A percentile compares a stretch with the other conserved stretches of the same genome.
Evolutionary conservation across 768 basidiomycete genomes (phyloP).

Genomic region (Leccinum pellstonianum): DNA sequence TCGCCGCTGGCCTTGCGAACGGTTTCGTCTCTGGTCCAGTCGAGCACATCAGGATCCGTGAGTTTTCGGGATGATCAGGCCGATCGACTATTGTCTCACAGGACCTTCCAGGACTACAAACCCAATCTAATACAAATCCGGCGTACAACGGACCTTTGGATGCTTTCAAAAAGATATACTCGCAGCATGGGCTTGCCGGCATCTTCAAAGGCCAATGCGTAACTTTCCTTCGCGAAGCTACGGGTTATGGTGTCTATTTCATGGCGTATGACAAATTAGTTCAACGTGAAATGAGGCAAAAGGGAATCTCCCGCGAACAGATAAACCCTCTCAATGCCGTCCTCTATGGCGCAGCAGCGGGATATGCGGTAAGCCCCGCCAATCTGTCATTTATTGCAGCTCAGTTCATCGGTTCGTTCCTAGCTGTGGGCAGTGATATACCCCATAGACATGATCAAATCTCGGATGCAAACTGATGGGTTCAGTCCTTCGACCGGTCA

Average conservation of each 20-base stretch:
- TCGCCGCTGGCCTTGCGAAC: constrained; percentile 86
- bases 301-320: constrained; percentile 70
- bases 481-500: constrained; percentile 72
- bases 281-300: constrained; percentile 77
- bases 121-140: constrained; percentile 77
- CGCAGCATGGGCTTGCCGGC: constrained; percentile 72
- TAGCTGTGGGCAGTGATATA: constrained; percentile 92
- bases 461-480: constrained; percentile 93
- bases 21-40: constrained; percentile 94
- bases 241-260: constrained; percentile 88
- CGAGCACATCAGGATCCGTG: constrained; percentile 88
- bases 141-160: constrained; percentile 83
- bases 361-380: constrained; percentile 70
- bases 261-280: constrained; percentile 90
- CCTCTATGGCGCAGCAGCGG: constrained; percentile 87
- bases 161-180: constrained; percentile 82
- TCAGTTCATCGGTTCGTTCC: constrained; percentile 10
- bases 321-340: constrained; percentile 76
- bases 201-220: constrained; percentile 92
- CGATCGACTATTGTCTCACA: constrained; percentile 1
- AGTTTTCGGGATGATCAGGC: constrained; percentile 3
- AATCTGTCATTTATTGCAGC: background rate
- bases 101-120: constrained; percentile 71
- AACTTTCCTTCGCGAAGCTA: constrained; percentile 80
- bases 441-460: constrained; percentile 96